A percentile compares a stretch with the other conserved stretches of the same genome.
Evolutionary conservation across 202 grass and related monocot genomes (phyloP).

Genomic region (Schoenoplectus triqueter): DNA sequence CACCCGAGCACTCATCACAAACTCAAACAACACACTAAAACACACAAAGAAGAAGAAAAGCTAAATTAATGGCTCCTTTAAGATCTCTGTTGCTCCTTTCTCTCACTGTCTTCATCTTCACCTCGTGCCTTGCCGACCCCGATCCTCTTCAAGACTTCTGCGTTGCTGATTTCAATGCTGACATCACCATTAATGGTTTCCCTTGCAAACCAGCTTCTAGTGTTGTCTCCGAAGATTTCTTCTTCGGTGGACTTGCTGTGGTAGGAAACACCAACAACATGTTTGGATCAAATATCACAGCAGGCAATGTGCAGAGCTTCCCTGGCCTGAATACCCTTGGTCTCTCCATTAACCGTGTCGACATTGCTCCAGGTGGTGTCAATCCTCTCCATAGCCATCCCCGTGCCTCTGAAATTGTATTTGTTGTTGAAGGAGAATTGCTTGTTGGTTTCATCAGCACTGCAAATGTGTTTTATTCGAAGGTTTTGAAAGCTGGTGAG

Average conservation of each 20-base stretch:
- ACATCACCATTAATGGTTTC: conserved; percentile 32
- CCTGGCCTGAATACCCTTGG: conserved; percentile 79
- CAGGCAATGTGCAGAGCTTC: conserved; percentile 60
- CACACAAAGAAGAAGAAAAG: not conserved
- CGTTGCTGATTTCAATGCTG: conserved; percentile 36
- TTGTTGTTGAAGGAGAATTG: conserved; percentile 50
- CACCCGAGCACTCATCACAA: conserved; percentile 1
- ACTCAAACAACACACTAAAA: not conserved
- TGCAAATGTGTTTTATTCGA: conserved; percentile 55
- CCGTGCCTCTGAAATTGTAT: conserved; percentile 58
- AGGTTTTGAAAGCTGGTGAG: conserved; percentile 52
- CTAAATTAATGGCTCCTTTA: not conserved
- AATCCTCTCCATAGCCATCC: conserved; percentile 79
- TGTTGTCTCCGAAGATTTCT: conserved; percentile 64
- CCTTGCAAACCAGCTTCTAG: conserved; percentile 55
- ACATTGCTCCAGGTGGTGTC: conserved; percentile 69
- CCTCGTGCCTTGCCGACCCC: conserved; percentile 44
- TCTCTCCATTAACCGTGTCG: conserved; percentile 74
- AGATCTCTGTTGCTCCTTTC: conserved; percentile 25
- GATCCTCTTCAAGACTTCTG: conserved; percentile 86
- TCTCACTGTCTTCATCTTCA: conserved; percentile 21
- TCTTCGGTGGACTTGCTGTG: conserved; percentile 49
- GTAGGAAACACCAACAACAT: conserved; percentile 47
- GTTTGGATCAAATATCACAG: conserved; percentile 40
- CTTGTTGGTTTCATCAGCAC: conserved; percentile 81